Conservation (phyloP, 192 early-diverging fungal species). For the Podila epigama region DNA sequence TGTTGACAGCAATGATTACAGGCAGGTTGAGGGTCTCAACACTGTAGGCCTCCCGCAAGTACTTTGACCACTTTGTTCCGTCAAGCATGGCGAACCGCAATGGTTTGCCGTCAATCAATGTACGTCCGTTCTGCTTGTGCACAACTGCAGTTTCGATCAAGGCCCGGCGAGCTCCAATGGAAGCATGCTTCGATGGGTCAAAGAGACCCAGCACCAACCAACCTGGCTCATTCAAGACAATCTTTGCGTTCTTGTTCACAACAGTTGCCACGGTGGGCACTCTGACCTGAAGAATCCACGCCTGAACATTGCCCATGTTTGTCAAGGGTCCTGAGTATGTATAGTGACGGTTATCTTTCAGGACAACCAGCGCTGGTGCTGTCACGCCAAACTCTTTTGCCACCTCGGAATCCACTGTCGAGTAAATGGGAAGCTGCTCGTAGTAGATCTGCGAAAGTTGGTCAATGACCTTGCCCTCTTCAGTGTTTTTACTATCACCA, state of each 20-base stretch:
- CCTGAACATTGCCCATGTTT: constrained; percentile 53
- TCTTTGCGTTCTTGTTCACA: constrained; percentile 70
- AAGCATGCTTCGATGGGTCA: constrained; percentile 47
- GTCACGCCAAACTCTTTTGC: background rate
- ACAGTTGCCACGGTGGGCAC: constrained; percentile 72
- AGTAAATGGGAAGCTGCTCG: constrained; percentile 7
- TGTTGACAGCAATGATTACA: constrained; percentile 33
- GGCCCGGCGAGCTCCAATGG: constrained; percentile 1
- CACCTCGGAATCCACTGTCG: constrained; percentile 8
- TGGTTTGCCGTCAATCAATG: background rate
- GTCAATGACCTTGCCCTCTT: constrained; percentile 40
- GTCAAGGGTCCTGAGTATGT: constrained; percentile 26
- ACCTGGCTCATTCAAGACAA: constrained; percentile 70
- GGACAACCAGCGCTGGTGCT: constrained; percentile 58
- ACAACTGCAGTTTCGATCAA: constrained; percentile 42
- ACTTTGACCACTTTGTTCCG: constrained; percentile 65
- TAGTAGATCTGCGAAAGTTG: constrained; percentile 34
- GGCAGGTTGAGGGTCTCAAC: constrained; percentile 30
- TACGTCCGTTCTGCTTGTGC: constrained; percentile 30
- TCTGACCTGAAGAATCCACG: constrained; percentile 72
- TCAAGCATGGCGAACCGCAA: constrained; percentile 70
- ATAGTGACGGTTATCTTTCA: constrained; percentile 65
- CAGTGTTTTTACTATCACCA: constrained; percentile 54
- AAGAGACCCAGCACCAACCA: constrained; percentile 72
- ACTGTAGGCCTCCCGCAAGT: constrained; percentile 62